Evolutionary conservation across 805 yeast genomes (phyloP).

Genomic region (Candida ovalis): DNA sequence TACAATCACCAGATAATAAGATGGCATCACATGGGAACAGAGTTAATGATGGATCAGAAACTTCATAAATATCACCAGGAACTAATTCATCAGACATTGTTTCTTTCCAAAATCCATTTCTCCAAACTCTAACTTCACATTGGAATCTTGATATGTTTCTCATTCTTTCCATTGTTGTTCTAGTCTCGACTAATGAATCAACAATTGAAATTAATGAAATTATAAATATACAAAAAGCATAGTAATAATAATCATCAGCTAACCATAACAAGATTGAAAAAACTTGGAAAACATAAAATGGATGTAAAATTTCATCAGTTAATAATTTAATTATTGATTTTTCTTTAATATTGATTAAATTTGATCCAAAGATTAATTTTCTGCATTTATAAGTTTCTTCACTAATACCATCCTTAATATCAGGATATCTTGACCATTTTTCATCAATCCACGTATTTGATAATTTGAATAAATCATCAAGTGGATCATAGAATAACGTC

Average conservation of each 20-base stretch:
- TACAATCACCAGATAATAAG: constrained; percentile 85
- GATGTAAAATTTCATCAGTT: constrained; percentile 87
- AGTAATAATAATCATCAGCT: constrained; percentile 87
- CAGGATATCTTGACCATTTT: constrained; percentile 62
- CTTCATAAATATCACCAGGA: constrained; percentile 94
- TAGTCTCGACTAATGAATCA: constrained; percentile 85
- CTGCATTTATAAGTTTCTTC: constrained; percentile 69
- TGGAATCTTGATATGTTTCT: constrained; percentile 67
- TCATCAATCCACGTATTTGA: constrained; percentile 85
- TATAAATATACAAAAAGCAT: constrained; percentile 86
- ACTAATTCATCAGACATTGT: constrained; percentile 73
- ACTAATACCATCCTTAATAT: constrained; percentile 64
- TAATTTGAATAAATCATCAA: constrained; percentile 80
- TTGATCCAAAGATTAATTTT: constrained; percentile 68
- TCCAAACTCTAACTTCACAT: constrained; percentile 84
- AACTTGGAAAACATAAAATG: constrained; percentile 91
- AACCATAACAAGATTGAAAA: constrained; percentile 91
- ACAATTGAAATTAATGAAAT: constrained; percentile 79
- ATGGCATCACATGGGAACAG: constrained; percentile 87
- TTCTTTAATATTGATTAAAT: constrained; percentile 70
- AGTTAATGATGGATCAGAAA: constrained; percentile 75
- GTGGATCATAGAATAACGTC: constrained; percentile 77
- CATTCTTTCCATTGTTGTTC: constrained; percentile 64
- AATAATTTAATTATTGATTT: constrained; percentile 63
- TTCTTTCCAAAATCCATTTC: constrained; percentile 92